Base-by-base conservation (phyloP, 495 filamentous ascomycete genomes). In the Achaetomiella virescens region DNA sequence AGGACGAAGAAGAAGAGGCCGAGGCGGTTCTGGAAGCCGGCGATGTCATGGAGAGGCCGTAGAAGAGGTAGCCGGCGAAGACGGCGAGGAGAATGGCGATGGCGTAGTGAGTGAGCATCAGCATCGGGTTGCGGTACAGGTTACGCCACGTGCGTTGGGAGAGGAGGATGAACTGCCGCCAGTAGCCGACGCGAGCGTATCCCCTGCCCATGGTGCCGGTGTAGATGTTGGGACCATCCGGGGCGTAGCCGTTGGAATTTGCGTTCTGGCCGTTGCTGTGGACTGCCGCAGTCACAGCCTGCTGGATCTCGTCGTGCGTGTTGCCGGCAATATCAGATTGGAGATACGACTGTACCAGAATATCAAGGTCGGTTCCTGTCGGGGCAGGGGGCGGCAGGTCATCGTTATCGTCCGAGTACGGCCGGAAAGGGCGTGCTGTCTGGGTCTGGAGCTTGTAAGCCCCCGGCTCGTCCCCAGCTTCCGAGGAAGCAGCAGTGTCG, bases 81-180 rank as follows among this genome's bases (percentile, higher is more conserved):
- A 96, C 91, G 17, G 91, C 93, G 12, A 99, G 81, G 1, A 97
- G 73, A 58, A 99, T 97, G 20, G 93, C 89, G 61, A 97, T 97
- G n/a, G 91, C 92, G 68, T 99, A 99, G 74, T 99, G 93, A 0
- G 95, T 96, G 45, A 99, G 80, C 93, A 99, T 99, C 43, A 99
- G 75, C 84, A 97, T 91, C 17, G 93, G 93, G 70, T 99, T 97
- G 37, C 93, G 84, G 73, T 99, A 97, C 3, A 99, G 83, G 63
- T 99, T 99, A 57, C 85, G 87, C 95, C 95, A 97, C 0, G 95
- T 99, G 27, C 93, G 83, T 61, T 83, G 80, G 7, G 90, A 95
- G 22, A 99, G 77, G 61, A 99, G 96, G 29, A 81, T 64, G 69
- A 97, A 97, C 66, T 99, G 93, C 27, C 87, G 78, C 11, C 79